Evolutionary conservation across 805 yeast species (phyloP).

Genomic region (Yarrowia keelungensis): DNA sequence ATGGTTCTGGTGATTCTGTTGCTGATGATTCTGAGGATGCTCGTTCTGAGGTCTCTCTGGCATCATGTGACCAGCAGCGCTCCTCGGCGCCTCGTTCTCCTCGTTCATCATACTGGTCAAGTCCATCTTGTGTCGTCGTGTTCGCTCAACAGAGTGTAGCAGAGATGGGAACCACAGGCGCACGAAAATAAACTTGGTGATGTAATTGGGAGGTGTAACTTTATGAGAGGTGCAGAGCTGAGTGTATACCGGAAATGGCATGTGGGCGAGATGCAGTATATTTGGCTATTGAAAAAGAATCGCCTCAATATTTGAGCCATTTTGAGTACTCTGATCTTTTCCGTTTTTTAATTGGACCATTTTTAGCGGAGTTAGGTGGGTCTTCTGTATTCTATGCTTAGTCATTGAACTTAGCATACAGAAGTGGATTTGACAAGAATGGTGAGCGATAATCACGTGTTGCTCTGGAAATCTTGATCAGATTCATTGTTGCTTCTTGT

Average conservation of each 20-base stretch:
- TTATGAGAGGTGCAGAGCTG: neutral
- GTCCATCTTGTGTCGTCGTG: conserved; percentile 11
- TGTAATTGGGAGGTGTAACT: conserved; percentile 29
- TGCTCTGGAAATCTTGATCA: too few species aligned
- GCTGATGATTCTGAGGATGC: too few species aligned
- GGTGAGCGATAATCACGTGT: too few species aligned
- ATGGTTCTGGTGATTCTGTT: too few species aligned
- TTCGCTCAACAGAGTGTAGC: neutral
- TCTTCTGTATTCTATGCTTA: too few species aligned
- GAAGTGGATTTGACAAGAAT: too few species aligned
- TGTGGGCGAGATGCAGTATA: neutral
- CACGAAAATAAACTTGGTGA: conserved; percentile 17
- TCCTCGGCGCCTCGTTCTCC: conserved; percentile 26
- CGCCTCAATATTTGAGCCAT: neutral
- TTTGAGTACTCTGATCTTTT: neutral
- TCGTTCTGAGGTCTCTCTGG: too few species aligned
- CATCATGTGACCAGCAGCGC: neutral
- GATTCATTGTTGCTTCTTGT: too few species aligned
- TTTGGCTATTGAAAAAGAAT: too few species aligned
- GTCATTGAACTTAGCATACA: too few species aligned
- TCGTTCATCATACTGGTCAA: conserved; percentile 37
- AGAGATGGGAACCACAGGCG: too few species aligned
- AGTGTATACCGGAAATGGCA: neutral
- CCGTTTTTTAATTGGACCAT: neutral
- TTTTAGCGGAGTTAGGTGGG: neutral